phyloP scores from a whole-genome alignment of 495 filamentous ascomycete species.

The Sphaerosporella brunnea region DNA sequence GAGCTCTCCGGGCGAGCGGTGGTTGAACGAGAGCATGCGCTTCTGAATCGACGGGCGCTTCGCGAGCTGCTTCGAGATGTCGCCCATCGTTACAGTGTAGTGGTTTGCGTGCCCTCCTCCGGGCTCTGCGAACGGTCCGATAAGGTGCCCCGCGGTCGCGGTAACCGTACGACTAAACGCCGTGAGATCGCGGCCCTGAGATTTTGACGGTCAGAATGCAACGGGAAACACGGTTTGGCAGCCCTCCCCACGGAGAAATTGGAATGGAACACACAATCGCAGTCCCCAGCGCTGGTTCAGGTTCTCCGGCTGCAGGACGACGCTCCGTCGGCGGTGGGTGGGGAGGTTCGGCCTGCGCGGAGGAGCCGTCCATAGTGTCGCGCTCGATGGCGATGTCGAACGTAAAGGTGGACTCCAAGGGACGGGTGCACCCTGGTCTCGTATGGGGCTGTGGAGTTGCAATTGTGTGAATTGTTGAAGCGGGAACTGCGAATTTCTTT shows the following conservation, averaged over 20 bases:
- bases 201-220: too few species aligned
- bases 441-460: too few species aligned
- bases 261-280: slow-evolving; percentile 4
- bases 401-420: neutral
- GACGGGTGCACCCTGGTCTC: too few species aligned
- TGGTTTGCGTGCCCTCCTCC: slow-evolving; percentile 39
- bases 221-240: neutral
- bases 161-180: slow-evolving; percentile 90
- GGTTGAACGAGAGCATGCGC: slow-evolving; percentile 72
- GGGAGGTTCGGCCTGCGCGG: neutral
- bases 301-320: neutral
- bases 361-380: slow-evolving; percentile 3
- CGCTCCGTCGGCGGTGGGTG: neutral
- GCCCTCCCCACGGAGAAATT: neutral
- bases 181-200: slow-evolving; percentile 70
- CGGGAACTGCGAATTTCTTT: too few species aligned
- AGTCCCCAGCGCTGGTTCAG: neutral
- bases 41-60: slow-evolving; percentile 66
- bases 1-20: slow-evolving; percentile 76
- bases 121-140: slow-evolving; percentile 48
- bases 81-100: slow-evolving; percentile 74
- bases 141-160: slow-evolving; percentile 77
- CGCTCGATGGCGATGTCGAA: neutral
- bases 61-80: slow-evolving; percentile 66
- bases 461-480: too few species aligned